Percentiles rank a stretch among this genome's conserved stretches.
Evolutionary conservation across 768 basidiomycete genomes (phyloP).

Genomic region (Calocybe cyanea): DNA sequence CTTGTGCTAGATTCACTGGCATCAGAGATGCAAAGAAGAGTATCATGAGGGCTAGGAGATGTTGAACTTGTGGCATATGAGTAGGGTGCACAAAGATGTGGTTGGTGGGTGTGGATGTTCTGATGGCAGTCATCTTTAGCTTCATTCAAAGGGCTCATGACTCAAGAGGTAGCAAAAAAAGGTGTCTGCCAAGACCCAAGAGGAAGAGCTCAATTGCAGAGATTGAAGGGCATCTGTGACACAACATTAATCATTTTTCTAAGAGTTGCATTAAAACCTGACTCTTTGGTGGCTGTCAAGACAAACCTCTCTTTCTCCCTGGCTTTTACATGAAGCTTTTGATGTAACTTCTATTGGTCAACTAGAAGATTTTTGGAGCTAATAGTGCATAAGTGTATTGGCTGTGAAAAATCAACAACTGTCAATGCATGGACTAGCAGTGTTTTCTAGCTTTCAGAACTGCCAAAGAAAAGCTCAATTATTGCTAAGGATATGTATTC

Average conservation of each 20-base stretch:
- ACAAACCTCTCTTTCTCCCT: constrained; percentile 21
- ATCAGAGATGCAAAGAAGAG: too few species aligned
- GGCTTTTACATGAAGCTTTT: constrained; percentile 16
- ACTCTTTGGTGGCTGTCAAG: neutral
- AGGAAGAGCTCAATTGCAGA: constrained; percentile 15
- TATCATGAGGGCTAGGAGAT: neutral
- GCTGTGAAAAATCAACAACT: neutral
- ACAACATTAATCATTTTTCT: constrained; percentile 25
- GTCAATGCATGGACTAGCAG: too few species aligned
- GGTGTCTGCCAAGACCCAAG: neutral
- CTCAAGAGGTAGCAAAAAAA: neutral
- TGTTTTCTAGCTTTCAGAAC: too few species aligned
- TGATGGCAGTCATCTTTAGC: too few species aligned
- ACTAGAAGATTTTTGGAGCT: constrained; percentile 1
- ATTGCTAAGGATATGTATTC: too few species aligned
- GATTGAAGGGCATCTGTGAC: constrained; percentile 23
- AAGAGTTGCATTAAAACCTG: neutral
- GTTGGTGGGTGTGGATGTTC: too few species aligned
- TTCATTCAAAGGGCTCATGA: too few species aligned
- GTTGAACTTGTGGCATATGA: constrained; percentile 12
- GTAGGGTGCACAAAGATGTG: constrained; percentile 10
- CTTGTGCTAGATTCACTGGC: too few species aligned
- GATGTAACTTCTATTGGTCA: constrained; percentile 11
- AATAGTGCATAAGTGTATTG: neutral
- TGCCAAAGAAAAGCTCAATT: too few species aligned